phyloP scores from a whole-genome alignment of 148 eudicot genomes.

The Silene latifolia region DNA sequence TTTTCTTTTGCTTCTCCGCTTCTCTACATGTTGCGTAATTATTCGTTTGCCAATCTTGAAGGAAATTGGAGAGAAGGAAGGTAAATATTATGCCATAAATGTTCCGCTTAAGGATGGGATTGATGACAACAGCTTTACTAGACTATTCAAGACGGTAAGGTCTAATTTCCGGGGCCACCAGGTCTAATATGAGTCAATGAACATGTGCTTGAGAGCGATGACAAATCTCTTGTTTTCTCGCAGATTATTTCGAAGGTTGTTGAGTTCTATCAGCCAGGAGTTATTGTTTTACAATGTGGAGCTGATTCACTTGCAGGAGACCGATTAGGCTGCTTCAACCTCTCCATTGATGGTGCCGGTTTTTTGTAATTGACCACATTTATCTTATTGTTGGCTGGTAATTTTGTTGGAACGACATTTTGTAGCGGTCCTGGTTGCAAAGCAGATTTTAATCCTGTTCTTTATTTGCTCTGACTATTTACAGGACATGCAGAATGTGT shows the following conservation, averaged over 20 bases:
- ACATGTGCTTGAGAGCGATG: neutral
- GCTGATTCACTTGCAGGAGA: constrained; percentile 99
- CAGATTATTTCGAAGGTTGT: constrained; percentile 92
- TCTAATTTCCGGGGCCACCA: neutral
- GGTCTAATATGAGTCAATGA: neutral
- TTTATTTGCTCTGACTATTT: constrained; percentile 20
- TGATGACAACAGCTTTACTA: constrained; percentile 82
- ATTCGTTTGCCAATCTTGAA: constrained; percentile 31
- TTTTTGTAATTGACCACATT: constrained; percentile 39
- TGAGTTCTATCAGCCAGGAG: constrained; percentile 90
- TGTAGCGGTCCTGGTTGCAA: constrained; percentile 7
- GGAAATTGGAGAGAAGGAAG: constrained; percentile 97
- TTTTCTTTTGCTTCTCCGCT: neutral
- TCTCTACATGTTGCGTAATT: neutral
- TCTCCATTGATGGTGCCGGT: constrained; percentile 94
- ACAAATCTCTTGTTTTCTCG: constrained; percentile 10
- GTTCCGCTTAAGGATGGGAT: constrained; percentile 98
- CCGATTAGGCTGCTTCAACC: constrained; percentile 97
- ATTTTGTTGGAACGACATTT: constrained; percentile 20
- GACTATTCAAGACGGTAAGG: constrained; percentile 86
- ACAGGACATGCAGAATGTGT: constrained; percentile 99
- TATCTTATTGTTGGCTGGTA: constrained; percentile 26
- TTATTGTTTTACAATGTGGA: constrained; percentile 93
- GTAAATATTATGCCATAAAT: constrained; percentile 87
- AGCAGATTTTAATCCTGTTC: constrained; percentile 13